Evolutionary conservation across 2,329 filamentous ascomycete genomes (phyloP).

Genomic region (Cercospora sesami): DNA sequence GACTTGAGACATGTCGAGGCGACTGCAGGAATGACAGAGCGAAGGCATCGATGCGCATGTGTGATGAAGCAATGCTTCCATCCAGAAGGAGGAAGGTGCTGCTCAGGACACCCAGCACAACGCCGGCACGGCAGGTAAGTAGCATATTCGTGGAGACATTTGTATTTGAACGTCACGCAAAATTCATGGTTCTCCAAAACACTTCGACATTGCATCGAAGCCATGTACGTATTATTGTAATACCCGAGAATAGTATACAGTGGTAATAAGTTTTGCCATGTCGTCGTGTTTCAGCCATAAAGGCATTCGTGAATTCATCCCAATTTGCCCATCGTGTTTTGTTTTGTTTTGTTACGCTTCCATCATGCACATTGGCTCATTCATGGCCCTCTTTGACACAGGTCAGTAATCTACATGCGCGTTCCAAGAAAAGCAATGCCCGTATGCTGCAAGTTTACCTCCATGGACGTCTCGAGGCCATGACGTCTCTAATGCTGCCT

Average conservation of each 20-base stretch:
- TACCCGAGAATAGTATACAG: constrained; percentile 21
- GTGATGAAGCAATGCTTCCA: background rate
- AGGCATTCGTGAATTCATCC: constrained; percentile 13
- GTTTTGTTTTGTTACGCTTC: background rate
- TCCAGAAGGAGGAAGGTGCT: background rate
- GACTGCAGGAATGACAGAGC: background rate
- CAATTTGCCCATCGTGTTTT: constrained; percentile 5
- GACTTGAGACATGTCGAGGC: background rate
- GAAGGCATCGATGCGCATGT: background rate
- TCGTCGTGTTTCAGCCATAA: constrained; percentile 3
- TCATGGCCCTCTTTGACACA: constrained; percentile 10
- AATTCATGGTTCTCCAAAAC: background rate
- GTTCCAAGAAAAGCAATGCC: background rate
- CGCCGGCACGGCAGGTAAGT: background rate
- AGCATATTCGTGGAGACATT: background rate
- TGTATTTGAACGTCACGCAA: background rate
- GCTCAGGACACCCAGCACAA: background rate
- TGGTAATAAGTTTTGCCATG: background rate
- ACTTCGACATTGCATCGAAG: background rate
- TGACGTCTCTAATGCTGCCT: constrained; percentile 31
- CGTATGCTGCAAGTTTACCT: constrained; percentile 15
- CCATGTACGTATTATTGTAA: constrained; percentile 12
- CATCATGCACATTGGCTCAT: background rate
- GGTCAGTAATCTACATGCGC: constrained; percentile 12
- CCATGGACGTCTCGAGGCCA: constrained; percentile 27